Base-by-base conservation (phyloP, 169 alveolate genomes). In the Eimeria falciformis region DNA sequence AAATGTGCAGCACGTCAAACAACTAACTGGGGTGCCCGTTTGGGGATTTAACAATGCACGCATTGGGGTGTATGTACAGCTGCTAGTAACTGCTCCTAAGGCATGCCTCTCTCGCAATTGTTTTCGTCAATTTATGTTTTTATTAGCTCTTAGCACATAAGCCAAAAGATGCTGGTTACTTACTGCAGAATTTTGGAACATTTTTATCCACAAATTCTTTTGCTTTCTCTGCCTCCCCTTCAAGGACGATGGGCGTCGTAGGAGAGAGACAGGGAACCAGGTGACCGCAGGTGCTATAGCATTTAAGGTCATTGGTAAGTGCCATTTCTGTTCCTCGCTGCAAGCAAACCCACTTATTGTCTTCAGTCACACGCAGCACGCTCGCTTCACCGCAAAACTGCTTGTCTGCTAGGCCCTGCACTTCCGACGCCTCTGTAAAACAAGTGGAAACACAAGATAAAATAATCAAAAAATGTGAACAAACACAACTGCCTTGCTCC, bases 271-370 rank as follows among this genome's bases (percentile, higher is more conserved):
- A 75, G 17, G 4, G 25, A 0, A 75, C 62, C 5, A 11, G 12
- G 14, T 75, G 55, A 9, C 85, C 85, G 18, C 85, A 75, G 33
- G 85, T 5, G 27, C 85, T 65, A 3, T 43, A 3, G 40, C 85
- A 75, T 6, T 3, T 33, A 18, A 75, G 45, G 5, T 5, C 21
- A 6, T 45, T 27, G 5, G 5, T 9, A 5, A 3, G 14, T 3
- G 2, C 3, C 25, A 40, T 40, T 65, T 75, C 65, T 5, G 9
- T 3, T 4, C 66, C 37, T 5, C 5, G 9, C 37, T 27, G 27
- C 4, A 75, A 11, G 21, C 85, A 75, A 2, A 43, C 33, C 85
- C 85, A 75, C 45, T 18, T 65, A 11, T 21, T 5, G 5, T 18
- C 66, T 0, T 2, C 55, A 3, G n/a, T 33, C 37, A 75, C 5